These are phyloP conservation scores for Calonectria multiphialidica DNA, from an alignment of 2,329 filamentous ascomycete genomes.

Conservation along the genomic window DNA sequence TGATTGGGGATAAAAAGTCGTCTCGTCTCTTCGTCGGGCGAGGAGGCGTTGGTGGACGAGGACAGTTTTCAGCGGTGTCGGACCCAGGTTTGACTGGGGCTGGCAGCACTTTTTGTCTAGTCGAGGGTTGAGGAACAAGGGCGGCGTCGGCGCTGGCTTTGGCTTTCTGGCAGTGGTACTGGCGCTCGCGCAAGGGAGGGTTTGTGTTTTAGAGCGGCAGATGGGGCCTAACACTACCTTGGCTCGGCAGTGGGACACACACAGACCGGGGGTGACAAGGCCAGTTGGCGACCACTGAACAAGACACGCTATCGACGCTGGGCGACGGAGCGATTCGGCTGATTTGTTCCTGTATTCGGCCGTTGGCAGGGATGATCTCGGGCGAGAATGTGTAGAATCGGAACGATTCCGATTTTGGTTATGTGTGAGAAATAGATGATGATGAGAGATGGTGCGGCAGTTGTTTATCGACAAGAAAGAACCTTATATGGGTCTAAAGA, in stretches of 20 bases:
- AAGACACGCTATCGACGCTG: constrained; percentile 21
- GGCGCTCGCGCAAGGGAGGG: constrained; percentile 26
- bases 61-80: constrained; percentile 31
- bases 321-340: background rate
- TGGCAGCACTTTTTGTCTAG: constrained; percentile 13
- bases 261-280: constrained; percentile 15
- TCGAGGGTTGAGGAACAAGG: constrained; percentile 20
- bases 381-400: background rate
- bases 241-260: constrained; percentile 26
- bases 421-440: background rate
- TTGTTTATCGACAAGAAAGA: constrained; percentile 19
- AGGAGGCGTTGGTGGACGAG: constrained; percentile 17
- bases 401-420: background rate
- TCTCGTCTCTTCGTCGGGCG: constrained; percentile 10
- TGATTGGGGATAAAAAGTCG: constrained; percentile 19
- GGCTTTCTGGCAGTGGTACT: constrained; percentile 20
- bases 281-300: constrained; percentile 14
- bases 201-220: constrained; percentile 27
- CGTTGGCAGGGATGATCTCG: background rate
- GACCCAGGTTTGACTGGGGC: constrained; percentile 23
- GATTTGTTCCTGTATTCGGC: background rate
- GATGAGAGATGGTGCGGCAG: constrained; percentile 17
- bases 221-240: constrained; percentile 25
- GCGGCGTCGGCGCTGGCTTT: constrained; percentile 12
- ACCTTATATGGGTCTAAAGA: constrained; percentile 19